These are phyloP conservation scores for Scheffersomyces cryptocercus DNA, from an alignment of 1,139 yeast species.

Conservation along the genomic window DNA sequence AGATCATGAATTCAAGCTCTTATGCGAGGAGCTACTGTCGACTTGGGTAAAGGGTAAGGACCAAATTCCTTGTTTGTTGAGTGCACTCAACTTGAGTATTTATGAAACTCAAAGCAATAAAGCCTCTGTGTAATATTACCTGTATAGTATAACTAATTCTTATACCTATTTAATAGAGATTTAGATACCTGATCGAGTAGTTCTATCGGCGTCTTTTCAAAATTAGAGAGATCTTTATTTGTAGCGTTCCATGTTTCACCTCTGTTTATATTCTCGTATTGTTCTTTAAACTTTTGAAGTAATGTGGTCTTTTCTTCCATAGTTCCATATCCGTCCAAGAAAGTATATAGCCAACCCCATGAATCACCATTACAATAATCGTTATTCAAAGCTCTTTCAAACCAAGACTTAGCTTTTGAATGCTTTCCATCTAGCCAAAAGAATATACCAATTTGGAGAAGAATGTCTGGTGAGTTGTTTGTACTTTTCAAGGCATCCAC, in stretches of 20 bases:
- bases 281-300: slow-evolving; percentile 24
- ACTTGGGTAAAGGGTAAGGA: slow-evolving; percentile 71
- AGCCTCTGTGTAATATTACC: neutral
- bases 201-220: slow-evolving; percentile 36
- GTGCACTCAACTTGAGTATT: slow-evolving; percentile 70
- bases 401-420: slow-evolving; percentile 71
- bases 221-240: slow-evolving; percentile 44
- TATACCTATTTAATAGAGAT: neutral
- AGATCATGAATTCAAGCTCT: slow-evolving; percentile 41
- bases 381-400: slow-evolving; percentile 60
- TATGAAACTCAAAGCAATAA: slow-evolving; percentile 35
- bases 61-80: slow-evolving; percentile 78
- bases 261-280: slow-evolving; percentile 50
- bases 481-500: slow-evolving; percentile 74
- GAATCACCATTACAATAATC: slow-evolving; percentile 68
- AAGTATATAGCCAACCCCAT: slow-evolving; percentile 71
- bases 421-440: slow-evolving; percentile 71
- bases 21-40: slow-evolving; percentile 58
- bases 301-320: slow-evolving; percentile 18
- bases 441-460: slow-evolving; percentile 64
- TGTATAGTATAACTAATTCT: slow-evolving; percentile 4
- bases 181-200: slow-evolving; percentile 31
- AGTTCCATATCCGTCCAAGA: slow-evolving; percentile 23
- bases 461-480: slow-evolving; percentile 57
- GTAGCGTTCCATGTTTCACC: slow-evolving; percentile 61